Evolutionary conservation across 2,329 filamentous ascomycete species (phyloP).

Genomic region (Alternaria arborescens): DNA sequence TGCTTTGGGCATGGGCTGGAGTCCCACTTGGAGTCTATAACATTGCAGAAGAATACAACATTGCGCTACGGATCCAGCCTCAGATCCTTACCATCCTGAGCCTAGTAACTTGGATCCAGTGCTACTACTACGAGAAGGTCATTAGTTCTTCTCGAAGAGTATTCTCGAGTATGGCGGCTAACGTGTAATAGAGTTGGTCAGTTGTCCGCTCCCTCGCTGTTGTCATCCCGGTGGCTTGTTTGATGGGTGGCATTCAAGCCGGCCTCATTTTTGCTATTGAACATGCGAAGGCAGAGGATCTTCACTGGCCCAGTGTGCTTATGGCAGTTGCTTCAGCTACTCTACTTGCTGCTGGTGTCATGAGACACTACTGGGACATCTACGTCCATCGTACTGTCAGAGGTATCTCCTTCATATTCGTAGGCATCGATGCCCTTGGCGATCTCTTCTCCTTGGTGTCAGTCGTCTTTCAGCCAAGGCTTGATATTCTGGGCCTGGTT

Average conservation of each 20-base stretch:
- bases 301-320: slow-evolving; percentile 69
- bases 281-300: slow-evolving; percentile 53
- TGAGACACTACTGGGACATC: slow-evolving; percentile 75
- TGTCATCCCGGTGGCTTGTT: slow-evolving; percentile 60
- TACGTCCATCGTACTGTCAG: slow-evolving; percentile 71
- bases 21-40: slow-evolving; percentile 72
- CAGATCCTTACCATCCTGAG: slow-evolving; percentile 64
- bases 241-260: slow-evolving; percentile 68
- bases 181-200: slow-evolving; percentile 60
- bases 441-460: slow-evolving; percentile 73
- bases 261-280: slow-evolving; percentile 67
- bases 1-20: slow-evolving; percentile 73
- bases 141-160: not conserved
- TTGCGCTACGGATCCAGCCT: slow-evolving; percentile 64
- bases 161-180: not conserved
- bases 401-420: slow-evolving; percentile 77
- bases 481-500: slow-evolving; percentile 69
- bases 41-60: slow-evolving; percentile 62
- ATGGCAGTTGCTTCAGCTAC: slow-evolving; percentile 73
- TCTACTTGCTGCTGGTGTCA: slow-evolving; percentile 70
- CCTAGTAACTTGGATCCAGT: slow-evolving; percentile 64
- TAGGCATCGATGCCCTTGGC: slow-evolving; percentile 73
- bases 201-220: slow-evolving; percentile 59
- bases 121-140: slow-evolving; percentile 62
- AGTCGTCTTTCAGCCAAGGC: slow-evolving; percentile 66